phyloP scores from a whole-genome alignment of 805 yeast species.

The Candida michaelii region DNA sequence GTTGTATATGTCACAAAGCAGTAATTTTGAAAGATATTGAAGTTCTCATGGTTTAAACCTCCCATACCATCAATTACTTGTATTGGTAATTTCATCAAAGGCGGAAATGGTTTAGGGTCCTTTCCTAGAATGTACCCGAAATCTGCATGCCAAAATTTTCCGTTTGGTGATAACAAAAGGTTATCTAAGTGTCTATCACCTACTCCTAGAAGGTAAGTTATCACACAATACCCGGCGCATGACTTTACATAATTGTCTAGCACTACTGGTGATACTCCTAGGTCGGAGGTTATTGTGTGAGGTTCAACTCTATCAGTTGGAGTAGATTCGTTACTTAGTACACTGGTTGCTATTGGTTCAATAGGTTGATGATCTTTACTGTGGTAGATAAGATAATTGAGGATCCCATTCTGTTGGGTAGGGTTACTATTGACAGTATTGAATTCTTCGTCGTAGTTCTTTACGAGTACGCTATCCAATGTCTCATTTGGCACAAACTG shows the following conservation, averaged over 20 bases:
- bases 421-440: neutral
- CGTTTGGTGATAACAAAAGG: slow-evolving; percentile 70
- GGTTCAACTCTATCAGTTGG: slow-evolving; percentile 10
- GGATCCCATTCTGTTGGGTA: slow-evolving; percentile 61
- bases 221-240: slow-evolving; percentile 97
- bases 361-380: slow-evolving; percentile 31
- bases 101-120: slow-evolving; percentile 99
- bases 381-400: slow-evolving; percentile 66
- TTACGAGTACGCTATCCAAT: slow-evolving; percentile 64
- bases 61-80: slow-evolving; percentile 99
- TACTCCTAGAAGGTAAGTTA: slow-evolving; percentile 90
- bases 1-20: slow-evolving; percentile 95
- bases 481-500: slow-evolving; percentile 95
- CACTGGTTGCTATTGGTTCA: slow-evolving; percentile 24
- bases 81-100: slow-evolving; percentile 94
- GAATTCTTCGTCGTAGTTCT: slow-evolving; percentile 7
- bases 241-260: slow-evolving; percentile 95
- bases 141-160: slow-evolving; percentile 95
- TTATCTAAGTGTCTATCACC: slow-evolving; percentile 98
- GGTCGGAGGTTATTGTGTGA: slow-evolving; percentile 35
- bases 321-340: slow-evolving; percentile 6
- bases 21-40: slow-evolving; percentile 82
- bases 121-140: slow-evolving; percentile 95
- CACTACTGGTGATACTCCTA: slow-evolving; percentile 57
- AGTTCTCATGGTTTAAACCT: slow-evolving; percentile 82